A percentile compares a stretch with the other conserved stretches of the same genome.
Conservation (phyloP, 768 basidiomycete genomes). For the Termitomyces sp. region DNA sequence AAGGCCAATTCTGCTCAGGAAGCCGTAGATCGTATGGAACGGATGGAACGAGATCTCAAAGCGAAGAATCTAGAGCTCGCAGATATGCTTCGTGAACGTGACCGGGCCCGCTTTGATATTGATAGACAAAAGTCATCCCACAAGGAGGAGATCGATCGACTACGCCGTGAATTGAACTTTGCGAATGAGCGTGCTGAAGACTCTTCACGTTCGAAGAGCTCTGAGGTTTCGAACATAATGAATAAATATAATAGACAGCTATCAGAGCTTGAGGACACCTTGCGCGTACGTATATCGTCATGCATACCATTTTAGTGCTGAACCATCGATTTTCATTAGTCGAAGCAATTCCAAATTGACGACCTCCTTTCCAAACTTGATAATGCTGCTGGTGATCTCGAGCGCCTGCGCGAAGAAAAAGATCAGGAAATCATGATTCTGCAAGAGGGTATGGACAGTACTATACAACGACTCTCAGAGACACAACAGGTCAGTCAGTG, state of each 20-base stretch:
- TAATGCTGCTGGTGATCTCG: slow-evolving; percentile 68
- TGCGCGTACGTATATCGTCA: slow-evolving; percentile 56
- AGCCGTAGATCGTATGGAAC: slow-evolving; percentile 96
- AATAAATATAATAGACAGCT: slow-evolving; percentile 95
- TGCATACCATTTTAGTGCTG: background rate
- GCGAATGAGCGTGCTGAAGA: slow-evolving; percentile 99
- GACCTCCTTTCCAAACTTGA: slow-evolving; percentile 83
- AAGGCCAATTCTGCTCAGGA: slow-evolving; percentile 99
- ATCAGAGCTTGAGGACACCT: slow-evolving; percentile 92
- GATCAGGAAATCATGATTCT: slow-evolving; percentile 95
- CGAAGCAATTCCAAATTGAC: slow-evolving; percentile 96
- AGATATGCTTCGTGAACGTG: slow-evolving; percentile 98
- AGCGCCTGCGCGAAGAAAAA: slow-evolving; percentile 88
- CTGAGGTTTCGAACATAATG: slow-evolving; percentile 86
- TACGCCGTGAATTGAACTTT: slow-evolving; percentile 89
- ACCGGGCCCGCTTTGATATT: slow-evolving; percentile 91
- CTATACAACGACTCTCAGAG: slow-evolving; percentile 83
- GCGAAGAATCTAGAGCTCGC: slow-evolving; percentile 98
- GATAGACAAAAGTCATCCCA: slow-evolving; percentile 92
- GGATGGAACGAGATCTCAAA: slow-evolving; percentile 98
- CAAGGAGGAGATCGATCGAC: slow-evolving; percentile 90
- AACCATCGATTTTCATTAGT: slow-evolving; percentile 36
- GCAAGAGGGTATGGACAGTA: slow-evolving; percentile 93
- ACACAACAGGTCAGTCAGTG: slow-evolving; percentile 65
- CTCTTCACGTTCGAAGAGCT: slow-evolving; percentile 83